These are phyloP conservation scores for Lecanicillium sp. DNA, from an alignment of 2,329 filamentous ascomycete species.

Conservation along the genomic window DNA sequence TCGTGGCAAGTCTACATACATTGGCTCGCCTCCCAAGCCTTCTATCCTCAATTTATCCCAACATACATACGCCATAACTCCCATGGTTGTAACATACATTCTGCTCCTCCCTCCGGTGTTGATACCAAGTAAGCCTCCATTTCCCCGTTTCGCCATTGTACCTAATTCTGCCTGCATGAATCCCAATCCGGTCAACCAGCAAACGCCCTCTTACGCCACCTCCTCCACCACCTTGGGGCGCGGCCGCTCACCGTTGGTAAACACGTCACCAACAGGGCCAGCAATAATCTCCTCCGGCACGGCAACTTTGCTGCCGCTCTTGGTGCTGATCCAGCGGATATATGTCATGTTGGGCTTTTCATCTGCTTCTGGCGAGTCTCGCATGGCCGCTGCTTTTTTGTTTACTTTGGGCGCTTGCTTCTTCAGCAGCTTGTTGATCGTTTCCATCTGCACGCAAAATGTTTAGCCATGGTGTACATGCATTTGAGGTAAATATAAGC, in stretches of 20 bases:
- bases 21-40: no score
- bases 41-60: no score
- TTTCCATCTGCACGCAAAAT: constrained; percentile 58
- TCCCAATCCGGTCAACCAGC: no score
- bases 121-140: no score
- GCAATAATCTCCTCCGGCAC: constrained; percentile 62
- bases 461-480: neutral
- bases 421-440: constrained; percentile 82
- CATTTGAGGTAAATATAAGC: neutral
- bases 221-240: constrained; percentile 46
- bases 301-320: constrained; percentile 52
- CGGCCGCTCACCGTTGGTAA: constrained; percentile 29
- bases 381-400: constrained; percentile 35
- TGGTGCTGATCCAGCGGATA: constrained; percentile 63
- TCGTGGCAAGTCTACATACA: no score
- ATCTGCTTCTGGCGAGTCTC: constrained; percentile 39
- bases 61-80: no score
- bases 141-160: no score
- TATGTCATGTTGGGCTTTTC: constrained; percentile 50
- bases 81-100: no score
- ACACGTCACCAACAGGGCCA: constrained; percentile 52
- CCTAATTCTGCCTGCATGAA: no score
- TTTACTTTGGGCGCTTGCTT: constrained; percentile 74
- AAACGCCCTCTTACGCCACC: constrained; percentile 27
- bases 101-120: no score